Conservation (phyloP, 2,329 filamentous ascomycete genomes). For the Lasiodiplodia sp. region DNA sequence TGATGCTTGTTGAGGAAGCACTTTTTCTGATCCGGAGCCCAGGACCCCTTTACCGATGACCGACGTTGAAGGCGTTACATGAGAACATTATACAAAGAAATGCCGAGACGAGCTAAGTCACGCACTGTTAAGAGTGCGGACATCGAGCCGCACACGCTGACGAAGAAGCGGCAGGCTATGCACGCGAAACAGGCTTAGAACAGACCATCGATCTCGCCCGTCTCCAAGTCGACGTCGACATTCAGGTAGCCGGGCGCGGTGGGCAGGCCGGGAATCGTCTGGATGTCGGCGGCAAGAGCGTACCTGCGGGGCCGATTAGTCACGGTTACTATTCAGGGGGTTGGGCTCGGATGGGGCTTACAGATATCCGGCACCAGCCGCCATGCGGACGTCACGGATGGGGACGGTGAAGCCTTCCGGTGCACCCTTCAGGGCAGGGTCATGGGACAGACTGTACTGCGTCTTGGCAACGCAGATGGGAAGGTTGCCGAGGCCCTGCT, state of each 20-base stretch:
- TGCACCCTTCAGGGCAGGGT: constrained; percentile 91
- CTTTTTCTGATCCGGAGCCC: constrained; percentile 20
- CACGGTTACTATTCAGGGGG: constrained; percentile 32
- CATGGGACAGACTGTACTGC: constrained; percentile 94
- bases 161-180: constrained; percentile 1
- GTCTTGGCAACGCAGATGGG: constrained; percentile 99
- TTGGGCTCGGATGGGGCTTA: constrained; percentile 55
- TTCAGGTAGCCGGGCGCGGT: constrained; percentile 96
- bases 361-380: constrained; percentile 91
- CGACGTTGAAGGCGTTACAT: constrained; percentile 27
- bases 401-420: constrained; percentile 94
- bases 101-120: neutral
- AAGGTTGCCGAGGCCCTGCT: constrained; percentile 89
- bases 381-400: constrained; percentile 91
- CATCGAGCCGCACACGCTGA: constrained; percentile 6
- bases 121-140: constrained; percentile 20
- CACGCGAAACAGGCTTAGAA: constrained; percentile 67
- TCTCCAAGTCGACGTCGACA: constrained; percentile 72
- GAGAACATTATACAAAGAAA: constrained; percentile 17
- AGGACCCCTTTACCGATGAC: constrained; percentile 5
- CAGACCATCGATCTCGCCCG: constrained; percentile 69
- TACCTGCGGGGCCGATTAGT: constrained; percentile 65
- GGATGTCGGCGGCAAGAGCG: constrained; percentile 94
- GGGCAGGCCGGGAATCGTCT: constrained; percentile 95
- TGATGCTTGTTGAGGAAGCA: constrained; percentile 26